phyloP scores from a whole-genome alignment of 371 early-diverging fungal genomes.

The Actinomucor elegans region DNA sequence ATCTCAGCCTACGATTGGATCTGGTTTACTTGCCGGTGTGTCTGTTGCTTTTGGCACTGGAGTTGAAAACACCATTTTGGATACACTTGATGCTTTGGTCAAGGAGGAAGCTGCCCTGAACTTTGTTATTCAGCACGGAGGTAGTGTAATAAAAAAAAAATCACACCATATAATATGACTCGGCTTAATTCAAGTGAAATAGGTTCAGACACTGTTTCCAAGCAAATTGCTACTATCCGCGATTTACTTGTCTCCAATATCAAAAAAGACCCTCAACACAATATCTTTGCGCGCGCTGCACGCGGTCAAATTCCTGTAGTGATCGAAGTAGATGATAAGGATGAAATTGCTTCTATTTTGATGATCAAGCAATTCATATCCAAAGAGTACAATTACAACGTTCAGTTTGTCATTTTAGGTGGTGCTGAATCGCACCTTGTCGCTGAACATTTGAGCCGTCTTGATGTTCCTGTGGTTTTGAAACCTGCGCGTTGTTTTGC shows the following conservation, averaged over 20 bases:
- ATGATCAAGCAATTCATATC: slow-evolving; percentile 49
- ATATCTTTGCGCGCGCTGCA: slow-evolving; percentile 50
- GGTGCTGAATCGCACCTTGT: slow-evolving; percentile 77
- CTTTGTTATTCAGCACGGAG: slow-evolving; percentile 43
- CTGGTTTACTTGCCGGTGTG: slow-evolving; percentile 48
- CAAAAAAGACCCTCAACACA: slow-evolving; percentile 19
- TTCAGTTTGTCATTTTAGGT: slow-evolving; percentile 59
- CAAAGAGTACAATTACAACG: slow-evolving; percentile 11
- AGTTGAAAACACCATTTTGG: slow-evolving; percentile 42
- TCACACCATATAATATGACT: too few species aligned
- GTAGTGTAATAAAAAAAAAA: too few species aligned
- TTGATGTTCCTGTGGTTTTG: slow-evolving; percentile 65
- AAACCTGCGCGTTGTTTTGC: slow-evolving; percentile 71
- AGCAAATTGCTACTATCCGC: slow-evolving; percentile 68
- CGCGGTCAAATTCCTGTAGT: slow-evolving; percentile 69
- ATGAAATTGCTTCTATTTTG: slow-evolving; percentile 66
- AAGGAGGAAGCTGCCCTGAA: slow-evolving; percentile 65
- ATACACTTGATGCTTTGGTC: slow-evolving; percentile 49
- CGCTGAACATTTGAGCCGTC: slow-evolving; percentile 55
- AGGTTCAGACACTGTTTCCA: slow-evolving; percentile 52
- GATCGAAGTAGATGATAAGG: slow-evolving; percentile 63
- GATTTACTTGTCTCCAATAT: slow-evolving; percentile 33
- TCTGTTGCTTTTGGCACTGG: slow-evolving; percentile 63
- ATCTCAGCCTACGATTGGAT: slow-evolving; percentile 45
- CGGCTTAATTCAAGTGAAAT: background rate